Base-by-base conservation (phyloP, 768 basidiomycete species). In the Amyloporia xantha region DNA sequence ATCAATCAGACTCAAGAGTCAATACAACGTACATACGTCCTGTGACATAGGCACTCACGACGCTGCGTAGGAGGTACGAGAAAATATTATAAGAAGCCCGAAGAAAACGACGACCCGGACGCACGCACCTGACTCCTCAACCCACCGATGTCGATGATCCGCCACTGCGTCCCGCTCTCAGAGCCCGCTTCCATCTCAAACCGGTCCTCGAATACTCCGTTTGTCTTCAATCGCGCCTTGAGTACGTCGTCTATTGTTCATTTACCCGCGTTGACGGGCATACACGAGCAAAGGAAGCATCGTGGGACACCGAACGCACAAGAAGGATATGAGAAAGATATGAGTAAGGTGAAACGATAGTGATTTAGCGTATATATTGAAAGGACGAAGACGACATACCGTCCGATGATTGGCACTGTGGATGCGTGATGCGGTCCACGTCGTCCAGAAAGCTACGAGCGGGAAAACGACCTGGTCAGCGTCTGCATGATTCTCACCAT, bases 181-280 rank as follows among this genome's bases (percentile, higher is more conserved):
- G 71, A 66, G 19, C 76, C 72, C 67, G 65, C 63, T 52, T 73
- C 86, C 78, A 89, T 85, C 66, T 84, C 79, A 56, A 91, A 90
- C 58, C 76, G 82, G 66, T 90, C 86, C 63, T 89, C 87, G 3
- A 82, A 81, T 9, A 88, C 86, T 2, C 87, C 87, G 15, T 89
- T 77, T 0, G 77, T 78, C 61, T 79, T 79, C 27, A 78, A 62
- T 21, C 77, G 71, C 6, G 77, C 77, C 47, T 65, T 69, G 40
- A 78, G 62, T 21, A 78, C 76, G 50, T 78, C 77, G 50, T 79
- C 77, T 74, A 48, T 25, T n/a, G 33, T n/a, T 9, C 33, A n/a
- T n/a, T n/a, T n/a, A n/a, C n/a, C n/a, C n/a, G n/a, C n/a, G n/a
- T n/a, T n/a, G n/a, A n/a, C n/a, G n/a, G n/a, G n/a, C n/a, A n/a